Evolutionary conservation across 2,329 filamentous ascomycete genomes (phyloP).

Genomic region (Fulvia fulva): DNA sequence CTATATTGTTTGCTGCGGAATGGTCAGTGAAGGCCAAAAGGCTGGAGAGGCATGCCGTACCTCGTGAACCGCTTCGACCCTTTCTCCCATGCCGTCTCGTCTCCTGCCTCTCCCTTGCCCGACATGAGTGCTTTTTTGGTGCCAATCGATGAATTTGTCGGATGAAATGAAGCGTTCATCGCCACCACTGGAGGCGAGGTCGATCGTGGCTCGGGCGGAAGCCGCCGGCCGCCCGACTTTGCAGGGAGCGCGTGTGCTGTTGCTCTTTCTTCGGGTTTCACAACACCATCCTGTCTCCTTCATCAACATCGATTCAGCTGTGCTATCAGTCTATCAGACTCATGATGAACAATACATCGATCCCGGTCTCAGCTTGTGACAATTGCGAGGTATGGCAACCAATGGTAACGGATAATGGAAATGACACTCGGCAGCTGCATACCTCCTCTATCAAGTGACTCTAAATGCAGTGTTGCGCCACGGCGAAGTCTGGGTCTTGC

Average conservation of each 20-base stretch:
- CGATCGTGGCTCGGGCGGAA: neutral
- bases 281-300: neutral
- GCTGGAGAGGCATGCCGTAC: slow-evolving; percentile 25
- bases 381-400: too few species aligned
- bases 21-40: neutral
- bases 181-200: neutral
- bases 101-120: slow-evolving; percentile 7
- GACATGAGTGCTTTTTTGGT: neutral
- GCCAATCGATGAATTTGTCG: neutral
- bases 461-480: too few species aligned
- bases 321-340: too few species aligned
- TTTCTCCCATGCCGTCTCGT: slow-evolving; percentile 31
- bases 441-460: too few species aligned
- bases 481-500: too few species aligned
- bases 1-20: slow-evolving; percentile 73
- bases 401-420: too few species aligned
- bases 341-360: too few species aligned
- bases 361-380: too few species aligned
- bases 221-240: neutral
- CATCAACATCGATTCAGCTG: neutral
- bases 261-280: too few species aligned
- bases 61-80: slow-evolving; percentile 39
- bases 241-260: neutral
- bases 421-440: too few species aligned
- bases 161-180: neutral